Base-by-base conservation (phyloP, 2,329 filamentous ascomycete species). In the Sarocladium kiliense region DNA sequence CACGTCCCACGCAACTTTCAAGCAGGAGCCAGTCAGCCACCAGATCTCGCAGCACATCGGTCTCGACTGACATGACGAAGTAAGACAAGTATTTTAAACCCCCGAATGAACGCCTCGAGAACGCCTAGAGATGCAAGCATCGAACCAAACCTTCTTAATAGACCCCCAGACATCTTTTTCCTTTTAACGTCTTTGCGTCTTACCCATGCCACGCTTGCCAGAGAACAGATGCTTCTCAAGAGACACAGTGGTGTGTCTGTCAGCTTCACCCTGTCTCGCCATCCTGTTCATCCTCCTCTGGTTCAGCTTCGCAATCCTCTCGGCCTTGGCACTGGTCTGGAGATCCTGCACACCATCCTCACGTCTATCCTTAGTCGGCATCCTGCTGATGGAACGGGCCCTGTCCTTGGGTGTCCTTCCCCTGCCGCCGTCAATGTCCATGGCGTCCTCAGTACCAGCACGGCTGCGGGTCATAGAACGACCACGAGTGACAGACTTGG, bases 201-300 rank as follows among this genome's bases (percentile, higher is more conserved):
- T 96, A 74, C 94, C 93, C 68, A 96, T 92, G 60, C 89, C 87
- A 71, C 94, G 88, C 81, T 97, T 99, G 66, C 94, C 94, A 58
- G 88, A 80, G 70, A 90, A 85, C 82, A 99, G 79, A 77, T 97
- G 94, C 77, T 96, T 99, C 59, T 86, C 84, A 73, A 96, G 75
- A 54, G 89, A 81, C 36, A 89, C 88, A 55, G 86, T 86, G 59
- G 85, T 85, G 75, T 97, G 93, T 69, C 95, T 85, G 80, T 99
- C 94, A 59, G 88, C 92, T 78, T 99, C 94, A 79, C 94, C 94
- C 80, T 95, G 90, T 72, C 92, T 86, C 44, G 94, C 94, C 88
- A 95, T 94, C 61, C 93, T 85, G 79, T 99, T 99, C 91, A 95
- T 97, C 84, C 91, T 93, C 81, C 93, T 91, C 86, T 99, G 95